phyloP scores from a whole-genome alignment of 176 grass and related monocot genomes.

The Avena sativa region DNA sequence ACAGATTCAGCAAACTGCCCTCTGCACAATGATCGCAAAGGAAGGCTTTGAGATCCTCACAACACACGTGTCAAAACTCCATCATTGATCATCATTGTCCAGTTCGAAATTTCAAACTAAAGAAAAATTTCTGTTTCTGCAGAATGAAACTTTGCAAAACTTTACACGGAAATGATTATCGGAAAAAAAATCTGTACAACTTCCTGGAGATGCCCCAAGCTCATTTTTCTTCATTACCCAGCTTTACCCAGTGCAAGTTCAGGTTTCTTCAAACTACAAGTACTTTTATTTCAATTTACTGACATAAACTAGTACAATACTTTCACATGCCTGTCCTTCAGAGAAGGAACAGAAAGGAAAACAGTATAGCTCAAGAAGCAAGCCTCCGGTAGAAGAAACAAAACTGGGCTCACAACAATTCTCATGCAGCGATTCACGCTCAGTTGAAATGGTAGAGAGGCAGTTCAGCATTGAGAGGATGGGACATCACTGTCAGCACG shows the following conservation, averaged over 20 bases:
- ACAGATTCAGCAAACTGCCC: no score
- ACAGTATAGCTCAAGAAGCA: neutral
- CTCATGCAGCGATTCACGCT: neutral
- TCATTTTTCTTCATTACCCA: neutral
- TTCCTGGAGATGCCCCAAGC: neutral
- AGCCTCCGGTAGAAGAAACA: constrained; percentile 1
- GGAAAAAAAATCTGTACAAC: neutral
- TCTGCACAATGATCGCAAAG: no score
- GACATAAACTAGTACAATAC: neutral
- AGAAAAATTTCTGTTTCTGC: neutral
- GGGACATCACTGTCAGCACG: constrained; percentile 63
- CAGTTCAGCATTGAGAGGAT: constrained; percentile 61
- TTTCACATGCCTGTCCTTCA: constrained; percentile 24
- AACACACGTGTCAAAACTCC: no score
- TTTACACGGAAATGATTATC: neutral
- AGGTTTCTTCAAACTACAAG: neutral
- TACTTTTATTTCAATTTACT: neutral
- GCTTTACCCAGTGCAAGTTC: neutral
- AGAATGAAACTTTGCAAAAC: neutral
- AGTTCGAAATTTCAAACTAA: neutral
- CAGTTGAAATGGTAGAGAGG: constrained; percentile 64
- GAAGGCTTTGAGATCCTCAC: no score
- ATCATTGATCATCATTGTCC: neutral
- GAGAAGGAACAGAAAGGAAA: neutral
- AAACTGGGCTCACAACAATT: constrained; percentile 31